These are phyloP conservation scores for Mycena vulgaris DNA, from an alignment of 768 basidiomycete species.

Conservation along the genomic window DNA sequence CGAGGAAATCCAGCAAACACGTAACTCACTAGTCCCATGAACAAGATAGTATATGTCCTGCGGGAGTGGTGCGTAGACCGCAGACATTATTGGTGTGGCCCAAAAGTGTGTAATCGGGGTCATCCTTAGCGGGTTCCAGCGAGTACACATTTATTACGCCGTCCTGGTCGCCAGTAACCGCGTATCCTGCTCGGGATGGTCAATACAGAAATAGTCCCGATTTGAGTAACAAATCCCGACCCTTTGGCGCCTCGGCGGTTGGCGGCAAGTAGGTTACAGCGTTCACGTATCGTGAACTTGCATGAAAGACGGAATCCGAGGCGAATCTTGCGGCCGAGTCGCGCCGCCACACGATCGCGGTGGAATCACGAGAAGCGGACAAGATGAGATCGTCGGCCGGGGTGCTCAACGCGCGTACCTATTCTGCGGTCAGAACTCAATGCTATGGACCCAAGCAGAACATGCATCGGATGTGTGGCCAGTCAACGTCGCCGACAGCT, in stretches of 20 bases:
- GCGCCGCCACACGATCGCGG: slow-evolving; percentile 89
- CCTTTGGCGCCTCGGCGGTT: slow-evolving; percentile 77
- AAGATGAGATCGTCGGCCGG: slow-evolving; percentile 85
- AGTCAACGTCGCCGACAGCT: slow-evolving; percentile 79
- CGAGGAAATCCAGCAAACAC: slow-evolving; percentile 2
- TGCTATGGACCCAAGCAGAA: slow-evolving; percentile 39
- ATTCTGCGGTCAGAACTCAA: slow-evolving; percentile 42
- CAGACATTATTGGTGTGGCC: slow-evolving; percentile 96
- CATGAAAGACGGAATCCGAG: slow-evolving; percentile 68
- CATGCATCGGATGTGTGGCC: slow-evolving; percentile 85
- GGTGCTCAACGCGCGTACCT: slow-evolving; percentile 89
- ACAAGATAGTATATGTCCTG: slow-evolving; percentile 89
- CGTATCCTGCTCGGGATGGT: slow-evolving; percentile 72
- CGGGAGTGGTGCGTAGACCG: slow-evolving; percentile 78
- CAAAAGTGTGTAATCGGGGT: slow-evolving; percentile 86
- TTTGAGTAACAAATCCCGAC: slow-evolving; percentile 42
- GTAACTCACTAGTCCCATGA: slow-evolving; percentile 94
- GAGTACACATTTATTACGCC: slow-evolving; percentile 89
- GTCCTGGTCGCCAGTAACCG: slow-evolving; percentile 92
- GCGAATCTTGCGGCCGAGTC: slow-evolving; percentile 65
- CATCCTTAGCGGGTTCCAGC: slow-evolving; percentile 68
- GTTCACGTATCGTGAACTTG: slow-evolving; percentile 85
- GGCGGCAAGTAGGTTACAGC: slow-evolving; percentile 85
- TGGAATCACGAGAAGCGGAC: slow-evolving; percentile 93
- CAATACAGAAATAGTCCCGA: slow-evolving; percentile 28